Percentiles rank a stretch among this genome's conserved stretches.
These are phyloP conservation scores for Cladosporium sp. DNA, from an alignment of 2,329 filamentous ascomycete genomes.

Conservation along the genomic window DNA sequence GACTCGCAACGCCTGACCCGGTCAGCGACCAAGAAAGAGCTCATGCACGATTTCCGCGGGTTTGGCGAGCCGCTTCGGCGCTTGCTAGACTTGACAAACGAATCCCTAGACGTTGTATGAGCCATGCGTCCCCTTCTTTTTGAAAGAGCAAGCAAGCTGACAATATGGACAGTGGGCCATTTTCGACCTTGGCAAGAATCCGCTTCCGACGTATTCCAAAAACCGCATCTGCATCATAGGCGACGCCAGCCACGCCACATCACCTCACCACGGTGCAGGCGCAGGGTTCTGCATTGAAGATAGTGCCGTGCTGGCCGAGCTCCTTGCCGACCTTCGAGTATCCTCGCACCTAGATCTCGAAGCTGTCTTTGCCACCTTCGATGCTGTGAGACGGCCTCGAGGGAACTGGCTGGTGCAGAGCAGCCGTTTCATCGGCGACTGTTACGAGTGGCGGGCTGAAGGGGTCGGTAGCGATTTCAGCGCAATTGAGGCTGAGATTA, in stretches of 20 bases:
- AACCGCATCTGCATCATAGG: slow-evolving; percentile 34
- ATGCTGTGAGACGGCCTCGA: slow-evolving; percentile 35
- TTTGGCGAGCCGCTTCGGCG: slow-evolving; percentile 23
- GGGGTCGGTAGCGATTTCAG: slow-evolving; percentile 2
- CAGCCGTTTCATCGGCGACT: slow-evolving; percentile 36
- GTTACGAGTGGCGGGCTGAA: slow-evolving; percentile 35
- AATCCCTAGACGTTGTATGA: slow-evolving; percentile 17
- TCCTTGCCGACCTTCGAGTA: slow-evolving; percentile 21
- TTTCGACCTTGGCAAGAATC: slow-evolving; percentile 37
- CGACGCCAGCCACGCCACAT: slow-evolving; percentile 40
- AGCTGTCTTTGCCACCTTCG: slow-evolving; percentile 38
- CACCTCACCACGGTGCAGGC: slow-evolving; percentile 38
- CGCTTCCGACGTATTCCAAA: slow-evolving; percentile 33
- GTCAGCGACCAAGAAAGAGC: slow-evolving; percentile 22
- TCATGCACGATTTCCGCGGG: slow-evolving; percentile 22
- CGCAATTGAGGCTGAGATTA: slow-evolving; percentile 30
- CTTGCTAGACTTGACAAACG: slow-evolving; percentile 23
- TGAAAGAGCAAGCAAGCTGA: no score
- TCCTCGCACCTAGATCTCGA: slow-evolving; percentile 20
- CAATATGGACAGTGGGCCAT: slow-evolving; percentile 34
- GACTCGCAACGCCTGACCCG: slow-evolving; percentile 20
- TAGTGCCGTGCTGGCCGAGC: slow-evolving; percentile 26
- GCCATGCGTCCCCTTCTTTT: background rate
- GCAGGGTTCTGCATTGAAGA: slow-evolving; percentile 24
- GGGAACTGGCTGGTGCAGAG: slow-evolving; percentile 43